phyloP scores from a whole-genome alignment of 257 asterid genomes.

The Capsicum pubescens region DNA sequence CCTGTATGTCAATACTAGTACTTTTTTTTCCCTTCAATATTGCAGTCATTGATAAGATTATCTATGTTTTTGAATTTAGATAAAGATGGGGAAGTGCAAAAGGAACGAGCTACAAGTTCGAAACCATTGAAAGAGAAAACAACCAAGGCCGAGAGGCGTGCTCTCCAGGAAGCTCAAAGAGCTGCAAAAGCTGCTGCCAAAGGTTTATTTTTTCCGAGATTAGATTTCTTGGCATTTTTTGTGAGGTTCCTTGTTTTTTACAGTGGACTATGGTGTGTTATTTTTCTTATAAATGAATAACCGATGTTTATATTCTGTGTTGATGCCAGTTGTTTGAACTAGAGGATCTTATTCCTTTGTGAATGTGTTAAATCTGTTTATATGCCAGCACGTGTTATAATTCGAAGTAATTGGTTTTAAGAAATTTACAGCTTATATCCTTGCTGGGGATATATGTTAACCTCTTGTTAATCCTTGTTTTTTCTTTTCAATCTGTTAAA shows the following conservation, averaged over 20 bases:
- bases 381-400: background rate
- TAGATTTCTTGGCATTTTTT: background rate
- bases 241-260: background rate
- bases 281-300: conserved; percentile 9
- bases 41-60: background rate
- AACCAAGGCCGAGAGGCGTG: conserved; percentile 94
- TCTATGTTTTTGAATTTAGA: conserved; percentile 34
- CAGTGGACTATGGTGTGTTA: conserved; percentile 11
- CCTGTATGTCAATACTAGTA: conserved; percentile 6
- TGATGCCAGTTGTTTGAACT: conserved; percentile 10
- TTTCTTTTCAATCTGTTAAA: background rate
- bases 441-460: background rate
- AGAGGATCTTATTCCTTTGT: background rate
- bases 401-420: background rate
- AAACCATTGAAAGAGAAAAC: conserved; percentile 79
- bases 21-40: background rate
- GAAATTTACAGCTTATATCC: background rate
- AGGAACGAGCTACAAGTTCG: conserved; percentile 49
- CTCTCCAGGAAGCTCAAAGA: conserved; percentile 90
- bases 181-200: conserved; percentile 89
- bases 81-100: conserved; percentile 58
- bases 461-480: background rate
- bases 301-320: background rate
- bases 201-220: conserved; percentile 46
- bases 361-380: background rate